Evolutionary conservation across 257 asterid genomes (phyloP), one percentile per base, ranked within the genome.

Genomic region (Cynanchum wilfordii): DNA sequence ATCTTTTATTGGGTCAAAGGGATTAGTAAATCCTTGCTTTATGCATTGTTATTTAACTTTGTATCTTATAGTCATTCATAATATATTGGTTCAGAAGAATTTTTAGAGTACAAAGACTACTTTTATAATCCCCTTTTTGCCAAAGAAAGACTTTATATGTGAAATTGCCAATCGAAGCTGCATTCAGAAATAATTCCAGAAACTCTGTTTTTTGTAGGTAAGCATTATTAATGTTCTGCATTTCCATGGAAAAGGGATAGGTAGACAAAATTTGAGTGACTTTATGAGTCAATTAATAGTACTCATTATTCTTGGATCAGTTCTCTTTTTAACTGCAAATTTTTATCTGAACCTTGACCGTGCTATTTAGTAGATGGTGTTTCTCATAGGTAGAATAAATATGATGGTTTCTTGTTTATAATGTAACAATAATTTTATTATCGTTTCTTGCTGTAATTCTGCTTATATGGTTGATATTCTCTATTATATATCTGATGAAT

Each of bases 401-500:
- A 11, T 38, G 65, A 27, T 50, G 27, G 29, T 64, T 10, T 55
- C 54, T 5, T 33, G 13, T 5, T 12, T 16, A 13, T 63, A 13
- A 19, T 42, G 7, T 10, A 30, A 7, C 30, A 49, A 13, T 33
- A 40, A 7, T 63, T 52, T 74, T 42, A 29, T 17, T 64, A 20
- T 36, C n/a, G 22, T 55, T 66, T 55, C 50, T 40, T 5, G 49
- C 62, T 42, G 20, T 42, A n/a, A 68, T 30, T 54, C 9, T 36
- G 22, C 19, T 7, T 24, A 10, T 15, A 51, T 65, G 51, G 55
- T 47, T 42, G 38, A 66, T 22, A 44, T 44, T 51, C 17, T 33
- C 33, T n/a, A 22, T 10, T 15, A 75, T 49, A 68, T 68, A 75
- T 68, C 50, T 58, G 70, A 68, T 60, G 70, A 58, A 29, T 55